These are phyloP conservation scores for Claviceps arundinis DNA, from an alignment of 2,329 filamentous ascomycete genomes.

Conservation along the genomic window DNA sequence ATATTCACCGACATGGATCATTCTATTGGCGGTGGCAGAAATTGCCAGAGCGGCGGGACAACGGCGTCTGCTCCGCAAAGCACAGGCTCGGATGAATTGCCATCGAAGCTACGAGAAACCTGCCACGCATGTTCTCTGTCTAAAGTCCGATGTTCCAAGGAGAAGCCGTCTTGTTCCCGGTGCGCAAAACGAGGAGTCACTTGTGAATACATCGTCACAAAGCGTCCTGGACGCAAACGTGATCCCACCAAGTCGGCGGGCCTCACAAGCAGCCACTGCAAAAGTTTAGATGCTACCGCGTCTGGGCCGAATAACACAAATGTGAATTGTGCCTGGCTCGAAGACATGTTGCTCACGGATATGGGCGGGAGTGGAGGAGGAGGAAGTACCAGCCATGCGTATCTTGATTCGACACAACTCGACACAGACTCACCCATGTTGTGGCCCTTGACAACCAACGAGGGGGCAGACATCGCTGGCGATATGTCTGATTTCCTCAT, in stretches of 20 bases:
- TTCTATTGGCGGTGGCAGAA: background rate
- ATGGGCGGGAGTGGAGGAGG: background rate
- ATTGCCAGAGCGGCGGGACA: background rate
- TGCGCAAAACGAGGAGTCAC: conserved; percentile 17
- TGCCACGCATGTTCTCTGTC: conserved; percentile 22
- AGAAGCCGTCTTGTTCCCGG: conserved; percentile 22
- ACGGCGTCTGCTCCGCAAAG: background rate
- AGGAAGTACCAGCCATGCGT: background rate
- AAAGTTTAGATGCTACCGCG: background rate
- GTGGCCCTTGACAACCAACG: background rate
- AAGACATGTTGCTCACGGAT: background rate
- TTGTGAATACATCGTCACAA: conserved; percentile 21
- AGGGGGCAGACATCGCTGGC: background rate
- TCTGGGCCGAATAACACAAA: background rate
- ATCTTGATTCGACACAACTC: background rate
- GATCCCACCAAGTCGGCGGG: background rate
- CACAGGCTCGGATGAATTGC: background rate
- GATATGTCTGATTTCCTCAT: background rate
- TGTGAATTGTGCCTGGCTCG: background rate
- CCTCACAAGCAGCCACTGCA: background rate
- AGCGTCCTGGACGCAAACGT: conserved; percentile 10
- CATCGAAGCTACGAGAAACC: conserved; percentile 19
- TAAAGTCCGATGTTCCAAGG: conserved; percentile 23
- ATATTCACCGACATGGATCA: background rate
- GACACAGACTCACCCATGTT: background rate